A percentile compares a stretch with the other conserved stretches of the same genome.
These are phyloP conservation scores for Sclerotiophoma versabilis DNA, from an alignment of 2,329 filamentous ascomycete genomes.

Conservation along the genomic window DNA sequence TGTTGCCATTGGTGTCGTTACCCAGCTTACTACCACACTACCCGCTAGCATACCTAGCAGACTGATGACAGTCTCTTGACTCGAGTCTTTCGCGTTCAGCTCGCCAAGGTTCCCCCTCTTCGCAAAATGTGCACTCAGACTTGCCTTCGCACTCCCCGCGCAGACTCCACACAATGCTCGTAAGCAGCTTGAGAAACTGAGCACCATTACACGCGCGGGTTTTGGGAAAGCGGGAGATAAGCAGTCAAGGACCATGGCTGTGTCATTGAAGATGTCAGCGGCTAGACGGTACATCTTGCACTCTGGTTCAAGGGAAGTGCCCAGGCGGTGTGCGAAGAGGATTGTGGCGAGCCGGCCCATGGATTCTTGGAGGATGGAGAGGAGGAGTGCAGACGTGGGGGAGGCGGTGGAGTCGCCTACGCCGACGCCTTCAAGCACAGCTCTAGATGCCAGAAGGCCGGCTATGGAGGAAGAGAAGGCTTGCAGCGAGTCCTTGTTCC, in stretches of 20 bases:
- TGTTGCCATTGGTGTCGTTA: conserved; percentile 74
- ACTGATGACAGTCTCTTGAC: conserved; percentile 92
- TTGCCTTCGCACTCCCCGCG: conserved; percentile 88
- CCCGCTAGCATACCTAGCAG: conserved; percentile 86
- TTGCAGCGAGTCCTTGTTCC: conserved; percentile 74
- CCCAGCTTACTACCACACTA: conserved; percentile 77
- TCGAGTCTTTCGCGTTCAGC: conserved; percentile 93
- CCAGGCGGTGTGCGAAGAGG: conserved; percentile 81
- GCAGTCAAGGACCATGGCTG: conserved; percentile 84
- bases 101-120: conserved; percentile 86
- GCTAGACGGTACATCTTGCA: conserved; percentile 89
- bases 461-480: conserved; percentile 86
- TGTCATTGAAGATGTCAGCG: conserved; percentile 88
- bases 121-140: conserved; percentile 90
- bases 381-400: conserved; percentile 79
- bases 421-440: conserved; percentile 71
- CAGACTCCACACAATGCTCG: conserved; percentile 84
- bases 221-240: conserved; percentile 76
- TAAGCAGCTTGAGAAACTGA: conserved; percentile 68
- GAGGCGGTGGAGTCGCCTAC: conserved; percentile 82
- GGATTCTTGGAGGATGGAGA: conserved; percentile 83
- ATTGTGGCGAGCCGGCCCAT: conserved; percentile 85
- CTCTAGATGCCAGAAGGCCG: conserved; percentile 78
- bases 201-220: conserved; percentile 61
- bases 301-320: conserved; percentile 84